Evolutionary conservation across 495 filamentous ascomycete species (phyloP).

Genomic region (Penicillium subrubescens): DNA sequence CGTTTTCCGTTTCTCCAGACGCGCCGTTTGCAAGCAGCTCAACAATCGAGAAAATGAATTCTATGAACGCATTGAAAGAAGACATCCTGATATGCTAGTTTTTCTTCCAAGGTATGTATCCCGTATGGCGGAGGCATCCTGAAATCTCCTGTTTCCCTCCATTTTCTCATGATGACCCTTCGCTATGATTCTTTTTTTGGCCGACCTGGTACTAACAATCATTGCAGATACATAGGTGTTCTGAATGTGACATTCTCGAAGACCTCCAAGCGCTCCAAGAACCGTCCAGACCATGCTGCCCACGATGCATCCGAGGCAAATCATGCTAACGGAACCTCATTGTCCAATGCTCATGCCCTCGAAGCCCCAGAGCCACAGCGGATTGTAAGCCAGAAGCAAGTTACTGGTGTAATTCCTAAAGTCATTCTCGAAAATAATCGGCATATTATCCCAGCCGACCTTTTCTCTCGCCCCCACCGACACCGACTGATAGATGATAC

Average conservation of each 20-base stretch:
- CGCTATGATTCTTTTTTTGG: neutral
- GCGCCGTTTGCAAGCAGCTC: constrained; percentile 96
- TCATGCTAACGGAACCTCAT: constrained; percentile 22
- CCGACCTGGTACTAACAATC: constrained; percentile 27
- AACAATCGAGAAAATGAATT: constrained; percentile 98
- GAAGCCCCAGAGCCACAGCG: constrained; percentile 52
- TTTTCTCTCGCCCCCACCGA: constrained; percentile 55
- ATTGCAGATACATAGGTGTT: constrained; percentile 85
- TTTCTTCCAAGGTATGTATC: constrained; percentile 85
- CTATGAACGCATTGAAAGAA: constrained; percentile 90
- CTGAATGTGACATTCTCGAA: constrained; percentile 97
- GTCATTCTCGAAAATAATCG: constrained; percentile 95
- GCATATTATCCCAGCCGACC: constrained; percentile 87
- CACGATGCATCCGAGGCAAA: constrained; percentile 21
- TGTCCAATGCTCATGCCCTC: constrained; percentile 15
- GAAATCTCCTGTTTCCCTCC: neutral
- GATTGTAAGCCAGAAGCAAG: constrained; percentile 79
- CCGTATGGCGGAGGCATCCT: neutral
- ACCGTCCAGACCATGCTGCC: constrained; percentile 25
- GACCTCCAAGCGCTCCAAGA: constrained; percentile 66
- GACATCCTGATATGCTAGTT: constrained; percentile 83
- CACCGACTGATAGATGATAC: constrained; percentile 33
- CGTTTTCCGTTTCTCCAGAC: constrained; percentile 90
- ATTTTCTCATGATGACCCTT: neutral
- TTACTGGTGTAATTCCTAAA: constrained; percentile 70